Base-by-base conservation (phyloP, 2,329 filamentous ascomycete genomes). In the Botrytis aclada region DNA sequence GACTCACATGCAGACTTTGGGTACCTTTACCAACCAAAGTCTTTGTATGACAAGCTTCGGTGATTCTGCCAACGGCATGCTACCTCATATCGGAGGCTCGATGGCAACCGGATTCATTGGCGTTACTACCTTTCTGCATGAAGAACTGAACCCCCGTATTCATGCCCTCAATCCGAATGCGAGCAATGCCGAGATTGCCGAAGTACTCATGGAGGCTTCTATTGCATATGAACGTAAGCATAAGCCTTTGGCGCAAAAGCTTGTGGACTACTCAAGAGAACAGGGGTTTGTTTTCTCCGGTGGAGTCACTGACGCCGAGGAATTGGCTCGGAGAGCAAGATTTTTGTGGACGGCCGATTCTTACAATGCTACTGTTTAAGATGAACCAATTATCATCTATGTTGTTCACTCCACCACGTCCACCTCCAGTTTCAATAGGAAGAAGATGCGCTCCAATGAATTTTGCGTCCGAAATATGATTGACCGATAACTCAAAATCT, bases 31-130 rank as follows among this genome's bases (percentile, higher is more conserved):
- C 34, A 74, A 74, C 29, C 20, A 62, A 60, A 58, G 72, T 34
- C 69, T 70, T 14, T 64, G 58, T n/a, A 74, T 73, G 69, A 74
- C 74, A 22, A 70, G 60, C 43, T 75, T 74, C n/a, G 70, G 74
- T 14, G 74, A 74, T 47, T 70, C 74, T 34, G 72, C 72, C 9
- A 74, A 75, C 32, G 74, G 72, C 45, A 75, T 72, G 70, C 69
- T 74, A 16, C 74, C 74, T 66, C 72, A 75, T 34, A 72, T 72
- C 34, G 72, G 45, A 22, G 74, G 72, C n/a, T 74, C 72, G 41
- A 72, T 75, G 74, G 71, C 70, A 47, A 72, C 65, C 29, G 72
- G 70, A 8, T 75, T 72, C 39, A 74, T 74, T 41, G 72, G 72
- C 12, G 66, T 70, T 22, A 72, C 74, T 62, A 74, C 62, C 22